Evolutionary conservation across 2,329 filamentous ascomycete genomes (phyloP).

Genomic region (Didymellaceae sp.): DNA sequence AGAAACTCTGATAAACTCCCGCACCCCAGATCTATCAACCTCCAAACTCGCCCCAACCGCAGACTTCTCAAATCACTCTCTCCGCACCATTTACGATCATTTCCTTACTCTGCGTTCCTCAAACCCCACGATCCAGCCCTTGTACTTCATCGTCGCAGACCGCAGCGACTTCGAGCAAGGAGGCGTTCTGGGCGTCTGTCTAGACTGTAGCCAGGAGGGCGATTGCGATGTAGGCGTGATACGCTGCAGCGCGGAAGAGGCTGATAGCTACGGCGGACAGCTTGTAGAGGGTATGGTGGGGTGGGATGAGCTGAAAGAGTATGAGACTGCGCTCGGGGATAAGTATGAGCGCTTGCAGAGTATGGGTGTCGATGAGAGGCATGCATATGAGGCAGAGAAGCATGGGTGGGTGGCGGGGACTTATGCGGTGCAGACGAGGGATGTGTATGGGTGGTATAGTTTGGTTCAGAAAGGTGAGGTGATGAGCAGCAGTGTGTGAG

Average conservation of each 20-base stretch:
- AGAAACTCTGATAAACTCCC: neutral
- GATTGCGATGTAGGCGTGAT: neutral
- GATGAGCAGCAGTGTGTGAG: neutral
- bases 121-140: neutral
- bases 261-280: neutral
- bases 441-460: neutral
- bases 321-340: neutral
- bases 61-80: neutral
- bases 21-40: neutral
- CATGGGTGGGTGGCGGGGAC: neutral
- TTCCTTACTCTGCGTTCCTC: neutral
- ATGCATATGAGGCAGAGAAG: neutral
- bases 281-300: neutral
- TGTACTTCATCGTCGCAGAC: neutral
- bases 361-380: neutral
- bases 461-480: neutral
- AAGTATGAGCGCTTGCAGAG: neutral
- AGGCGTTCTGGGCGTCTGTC: neutral
- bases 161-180: neutral
- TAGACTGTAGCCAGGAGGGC: neutral
- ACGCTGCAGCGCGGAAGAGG: neutral
- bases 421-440: neutral
- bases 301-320: neutral
- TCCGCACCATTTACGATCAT: neutral
- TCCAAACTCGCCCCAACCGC: neutral